A percentile compares a stretch with the other conserved stretches of the same genome.
phyloP scores from a whole-genome alignment of 2,329 filamentous ascomycete genomes.

The Harringtonia aguacate region DNA sequence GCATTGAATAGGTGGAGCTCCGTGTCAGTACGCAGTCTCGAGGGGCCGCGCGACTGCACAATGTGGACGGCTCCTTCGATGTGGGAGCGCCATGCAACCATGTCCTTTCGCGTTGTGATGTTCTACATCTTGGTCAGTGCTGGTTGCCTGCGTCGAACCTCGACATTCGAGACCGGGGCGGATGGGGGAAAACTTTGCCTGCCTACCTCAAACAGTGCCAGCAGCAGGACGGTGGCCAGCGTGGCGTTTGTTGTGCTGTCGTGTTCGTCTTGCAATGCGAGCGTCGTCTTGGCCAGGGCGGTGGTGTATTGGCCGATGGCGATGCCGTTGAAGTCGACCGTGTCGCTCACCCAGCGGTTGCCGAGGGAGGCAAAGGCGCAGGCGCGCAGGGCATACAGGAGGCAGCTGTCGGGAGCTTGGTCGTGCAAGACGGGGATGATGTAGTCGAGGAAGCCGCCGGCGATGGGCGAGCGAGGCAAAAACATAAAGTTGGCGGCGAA shows the following conservation, averaged over 20 bases:
- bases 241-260: slow-evolving; percentile 44
- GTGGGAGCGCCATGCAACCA: slow-evolving; percentile 51
- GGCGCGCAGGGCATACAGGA: slow-evolving; percentile 47
- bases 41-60: slow-evolving; percentile 46
- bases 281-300: slow-evolving; percentile 40
- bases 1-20: slow-evolving; percentile 47
- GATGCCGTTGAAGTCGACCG: slow-evolving; percentile 22
- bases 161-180: slow-evolving; percentile 1
- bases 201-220: slow-evolving; percentile 49
- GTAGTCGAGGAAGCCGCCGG: slow-evolving; percentile 47
- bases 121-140: too few relatives aligned
- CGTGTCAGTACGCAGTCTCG: slow-evolving; percentile 40
- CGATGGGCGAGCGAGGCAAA: slow-evolving; percentile 34
- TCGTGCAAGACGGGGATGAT: slow-evolving; percentile 41
- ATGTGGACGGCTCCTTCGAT: slow-evolving; percentile 51
- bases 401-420: slow-evolving; percentile 11
- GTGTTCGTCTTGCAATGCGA: slow-evolving; percentile 39
- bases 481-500: slow-evolving; percentile 53
- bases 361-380: slow-evolving; percentile 46
- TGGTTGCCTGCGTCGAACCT: too few relatives aligned
- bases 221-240: slow-evolving; percentile 45
- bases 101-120: slow-evolving; percentile 42
- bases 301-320: slow-evolving; percentile 42
- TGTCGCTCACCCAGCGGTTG: slow-evolving; percentile 31
- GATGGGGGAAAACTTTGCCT: not conserved